Evolutionary conservation across 2,329 filamentous ascomycete species (phyloP).

Genomic region (Talaromyces piceae): DNA sequence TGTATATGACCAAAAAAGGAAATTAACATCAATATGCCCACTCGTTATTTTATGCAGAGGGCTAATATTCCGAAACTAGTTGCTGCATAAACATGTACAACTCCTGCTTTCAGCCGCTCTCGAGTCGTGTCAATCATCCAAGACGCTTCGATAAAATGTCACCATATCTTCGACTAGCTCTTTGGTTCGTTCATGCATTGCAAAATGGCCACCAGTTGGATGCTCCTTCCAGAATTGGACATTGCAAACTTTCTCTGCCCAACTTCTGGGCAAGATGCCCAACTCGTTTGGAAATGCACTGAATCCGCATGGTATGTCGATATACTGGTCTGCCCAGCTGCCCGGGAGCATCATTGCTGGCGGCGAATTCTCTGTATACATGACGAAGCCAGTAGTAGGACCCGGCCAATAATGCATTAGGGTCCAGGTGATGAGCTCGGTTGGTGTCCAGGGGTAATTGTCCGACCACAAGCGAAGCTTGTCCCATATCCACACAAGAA

Average conservation of each 20-base stretch:
- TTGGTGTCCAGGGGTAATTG: slow-evolving; percentile 16
- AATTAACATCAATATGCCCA: too few relatives aligned
- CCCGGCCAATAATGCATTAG: slow-evolving; percentile 22
- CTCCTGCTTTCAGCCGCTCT: neutral
- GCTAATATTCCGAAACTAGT: neutral
- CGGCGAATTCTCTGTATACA: slow-evolving; percentile 14
- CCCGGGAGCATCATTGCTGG: slow-evolving; percentile 7
- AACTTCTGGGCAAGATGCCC: slow-evolving; percentile 15
- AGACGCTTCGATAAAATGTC: neutral
- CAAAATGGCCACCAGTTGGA: slow-evolving; percentile 16
- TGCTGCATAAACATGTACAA: neutral
- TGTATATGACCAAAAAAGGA: too few relatives aligned
- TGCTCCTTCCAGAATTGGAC: slow-evolving; percentile 18
- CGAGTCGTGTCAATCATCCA: neutral
- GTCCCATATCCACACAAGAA: slow-evolving; percentile 23
- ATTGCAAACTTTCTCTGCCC: slow-evolving; percentile 16
- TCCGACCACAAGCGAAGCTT: slow-evolving; percentile 16
- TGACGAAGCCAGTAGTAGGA: slow-evolving; percentile 12
- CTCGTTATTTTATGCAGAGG: too few relatives aligned
- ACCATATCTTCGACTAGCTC: slow-evolving; percentile 1
- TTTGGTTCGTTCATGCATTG: neutral
- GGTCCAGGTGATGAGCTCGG: slow-evolving; percentile 21
- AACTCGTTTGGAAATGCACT: slow-evolving; percentile 19
- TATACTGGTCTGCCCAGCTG: slow-evolving; percentile 13
- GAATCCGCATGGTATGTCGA: slow-evolving; percentile 14